A percentile compares a stretch with the other conserved stretches of the same genome.
Conservation (phyloP, 805 yeast genomes). For the Myxozyma monticola region DNA sequence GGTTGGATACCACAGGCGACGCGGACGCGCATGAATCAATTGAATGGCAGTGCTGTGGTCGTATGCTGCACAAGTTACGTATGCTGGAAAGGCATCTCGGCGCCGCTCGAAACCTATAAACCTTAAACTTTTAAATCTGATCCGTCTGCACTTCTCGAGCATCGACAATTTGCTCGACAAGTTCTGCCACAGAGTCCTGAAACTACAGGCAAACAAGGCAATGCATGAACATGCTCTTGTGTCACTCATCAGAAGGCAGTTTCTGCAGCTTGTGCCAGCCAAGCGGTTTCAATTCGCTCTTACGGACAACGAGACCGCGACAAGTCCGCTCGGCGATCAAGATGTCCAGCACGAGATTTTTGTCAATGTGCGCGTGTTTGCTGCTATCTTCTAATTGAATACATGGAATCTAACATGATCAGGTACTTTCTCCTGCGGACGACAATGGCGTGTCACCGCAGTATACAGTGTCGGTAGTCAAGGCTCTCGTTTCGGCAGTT, state of each 20-base stretch:
- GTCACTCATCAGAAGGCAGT: too few relatives aligned
- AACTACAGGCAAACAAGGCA: background rate
- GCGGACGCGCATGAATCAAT: too few relatives aligned
- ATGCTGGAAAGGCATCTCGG: too few relatives aligned
- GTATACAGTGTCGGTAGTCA: conserved; percentile 8
- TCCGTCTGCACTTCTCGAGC: too few relatives aligned
- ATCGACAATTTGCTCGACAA: too few relatives aligned
- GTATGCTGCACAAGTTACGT: too few relatives aligned
- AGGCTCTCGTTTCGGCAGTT: background rate
- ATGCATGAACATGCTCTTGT: background rate
- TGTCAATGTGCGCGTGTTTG: background rate
- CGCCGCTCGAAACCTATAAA: too few relatives aligned
- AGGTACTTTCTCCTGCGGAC: conserved; percentile 3
- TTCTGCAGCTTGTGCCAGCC: conserved; percentile 22
- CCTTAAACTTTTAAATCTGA: too few relatives aligned
- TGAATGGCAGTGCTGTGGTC: too few relatives aligned
- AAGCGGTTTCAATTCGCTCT: conserved; percentile 11
- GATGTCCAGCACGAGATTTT: conserved; percentile 16
- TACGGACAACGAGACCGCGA: background rate
- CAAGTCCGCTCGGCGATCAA: conserved; percentile 5
- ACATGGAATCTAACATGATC: background rate
- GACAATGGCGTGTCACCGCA: conserved; percentile 2
- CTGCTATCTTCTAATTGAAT: background rate
- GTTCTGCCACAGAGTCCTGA: too few relatives aligned
- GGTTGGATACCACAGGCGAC: too few relatives aligned